A percentile compares a stretch with the other conserved stretches of the same genome.
Conservation (phyloP, 352 stramenopile species). For the Globisporangium lucens region DNA sequence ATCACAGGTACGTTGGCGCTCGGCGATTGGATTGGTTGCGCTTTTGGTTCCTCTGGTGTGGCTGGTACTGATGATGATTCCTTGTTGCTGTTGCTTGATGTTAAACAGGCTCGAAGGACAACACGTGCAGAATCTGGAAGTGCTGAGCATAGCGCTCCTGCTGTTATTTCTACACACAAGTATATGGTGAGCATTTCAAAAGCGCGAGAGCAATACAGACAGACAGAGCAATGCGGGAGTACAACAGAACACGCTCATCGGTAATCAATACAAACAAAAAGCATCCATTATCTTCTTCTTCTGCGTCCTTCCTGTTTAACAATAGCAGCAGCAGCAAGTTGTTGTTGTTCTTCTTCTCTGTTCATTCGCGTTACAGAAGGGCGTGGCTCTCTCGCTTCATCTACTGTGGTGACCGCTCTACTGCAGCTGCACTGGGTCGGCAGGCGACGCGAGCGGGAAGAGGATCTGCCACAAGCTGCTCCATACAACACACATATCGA, state of each 20-base stretch:
- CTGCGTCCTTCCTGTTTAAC: not conserved
- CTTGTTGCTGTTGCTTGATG: not conserved
- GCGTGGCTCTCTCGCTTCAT: not conserved
- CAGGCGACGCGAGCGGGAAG: slow-evolving; percentile 66
- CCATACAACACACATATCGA: not conserved
- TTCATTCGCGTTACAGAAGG: not conserved
- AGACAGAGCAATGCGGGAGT: no score
- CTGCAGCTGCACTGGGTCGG: slow-evolving; percentile 48
- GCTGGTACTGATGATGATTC: slow-evolving; percentile 1
- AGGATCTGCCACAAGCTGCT: slow-evolving; percentile 66
- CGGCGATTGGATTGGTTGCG: no score
- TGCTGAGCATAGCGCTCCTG: slow-evolving; percentile 25
- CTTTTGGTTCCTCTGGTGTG: not conserved
- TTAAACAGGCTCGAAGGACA: slow-evolving; percentile 71
- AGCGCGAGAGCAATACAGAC: not conserved
- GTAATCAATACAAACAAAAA: slow-evolving; percentile 10
- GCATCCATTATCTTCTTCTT: slow-evolving; percentile 2
- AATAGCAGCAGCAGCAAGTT: not conserved
- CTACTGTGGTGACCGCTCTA: slow-evolving; percentile 8
- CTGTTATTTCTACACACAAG: not conserved
- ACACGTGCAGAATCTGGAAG: slow-evolving; percentile 85
- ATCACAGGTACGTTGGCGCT: slow-evolving; percentile 86
- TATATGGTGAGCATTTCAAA: not conserved
- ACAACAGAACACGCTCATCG: not conserved
- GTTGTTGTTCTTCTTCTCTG: not conserved